Evolutionary conservation across 176 grass and related monocot genomes (phyloP).

Genomic region (Secale cereale): DNA sequence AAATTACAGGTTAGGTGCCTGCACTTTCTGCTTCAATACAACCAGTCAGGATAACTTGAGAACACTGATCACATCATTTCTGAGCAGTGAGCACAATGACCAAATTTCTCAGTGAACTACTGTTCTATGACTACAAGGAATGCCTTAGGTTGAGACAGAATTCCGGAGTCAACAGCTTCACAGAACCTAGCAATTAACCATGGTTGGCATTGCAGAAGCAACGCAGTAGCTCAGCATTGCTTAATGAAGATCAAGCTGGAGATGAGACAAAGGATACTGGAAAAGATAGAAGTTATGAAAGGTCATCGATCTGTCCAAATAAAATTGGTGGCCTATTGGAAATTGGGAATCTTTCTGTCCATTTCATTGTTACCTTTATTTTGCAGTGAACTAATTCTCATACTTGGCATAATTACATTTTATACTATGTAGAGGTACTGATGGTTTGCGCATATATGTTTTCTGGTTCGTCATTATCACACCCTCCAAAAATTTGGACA

Average conservation of each 20-base stretch:
- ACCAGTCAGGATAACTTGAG: slow-evolving; percentile 6
- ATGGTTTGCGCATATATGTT: background rate
- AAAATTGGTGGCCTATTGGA: background rate
- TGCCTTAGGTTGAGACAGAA: slow-evolving; percentile 1
- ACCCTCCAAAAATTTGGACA: no score
- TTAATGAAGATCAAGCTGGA: slow-evolving; percentile 6
- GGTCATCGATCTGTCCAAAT: background rate
- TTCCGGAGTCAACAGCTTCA: background rate
- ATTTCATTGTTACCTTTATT: background rate
- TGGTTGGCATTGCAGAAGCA: slow-evolving; percentile 2
- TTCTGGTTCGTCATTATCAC: background rate
- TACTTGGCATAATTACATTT: background rate
- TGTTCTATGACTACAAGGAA: background rate
- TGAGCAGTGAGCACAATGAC: background rate
- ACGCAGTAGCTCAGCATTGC: background rate
- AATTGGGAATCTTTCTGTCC: background rate
- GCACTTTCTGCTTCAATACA: background rate
- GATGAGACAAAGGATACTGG: background rate
- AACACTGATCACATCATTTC: background rate
- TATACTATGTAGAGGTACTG: background rate
- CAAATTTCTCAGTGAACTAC: background rate
- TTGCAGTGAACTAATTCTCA: background rate
- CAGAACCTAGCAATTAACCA: background rate
- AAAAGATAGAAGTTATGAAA: background rate
- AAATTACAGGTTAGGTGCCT: background rate